Conservation (phyloP, 139 green algal species). For the Closterium sp. region DNA sequence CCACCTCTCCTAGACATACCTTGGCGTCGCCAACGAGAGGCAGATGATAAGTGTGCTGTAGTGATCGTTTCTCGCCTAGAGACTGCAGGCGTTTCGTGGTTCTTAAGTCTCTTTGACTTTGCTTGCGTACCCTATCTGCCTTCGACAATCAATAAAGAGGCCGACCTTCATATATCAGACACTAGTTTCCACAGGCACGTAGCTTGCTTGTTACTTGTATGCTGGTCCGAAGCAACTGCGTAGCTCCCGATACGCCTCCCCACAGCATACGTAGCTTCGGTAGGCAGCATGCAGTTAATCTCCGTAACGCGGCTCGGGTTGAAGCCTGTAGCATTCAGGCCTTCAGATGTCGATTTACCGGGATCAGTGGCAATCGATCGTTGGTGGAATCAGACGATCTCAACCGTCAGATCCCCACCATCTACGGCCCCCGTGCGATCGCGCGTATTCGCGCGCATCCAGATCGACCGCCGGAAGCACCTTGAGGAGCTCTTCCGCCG, state of each 20-base stretch:
- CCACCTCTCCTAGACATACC: too few relatives aligned
- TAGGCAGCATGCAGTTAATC: not conserved
- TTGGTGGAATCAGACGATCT: not conserved
- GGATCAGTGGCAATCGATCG: not conserved
- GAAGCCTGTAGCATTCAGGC: not conserved
- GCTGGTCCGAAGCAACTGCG: not conserved
- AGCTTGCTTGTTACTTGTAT: too few relatives aligned
- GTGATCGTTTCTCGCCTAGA: too few relatives aligned
- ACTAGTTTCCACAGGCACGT: too few relatives aligned
- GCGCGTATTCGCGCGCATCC: constrained; percentile 5
- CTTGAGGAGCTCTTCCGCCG: constrained; percentile 24
- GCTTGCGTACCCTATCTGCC: too few relatives aligned
- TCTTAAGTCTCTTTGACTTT: too few relatives aligned
- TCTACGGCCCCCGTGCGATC: not conserved
- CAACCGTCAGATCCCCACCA: not conserved
- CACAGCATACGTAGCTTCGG: not conserved
- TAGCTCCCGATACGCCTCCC: too few relatives aligned
- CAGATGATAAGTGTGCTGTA: too few relatives aligned
- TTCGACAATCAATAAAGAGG: too few relatives aligned
- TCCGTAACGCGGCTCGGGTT: not conserved
- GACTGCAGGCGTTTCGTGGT: too few relatives aligned
- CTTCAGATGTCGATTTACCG: not conserved
- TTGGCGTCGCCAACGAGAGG: too few relatives aligned
- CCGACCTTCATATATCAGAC: too few relatives aligned
- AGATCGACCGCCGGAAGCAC: constrained; percentile 13